These are phyloP conservation scores for Kuraishia piskuri DNA, from an alignment of 805 yeast genomes.

Conservation along the genomic window DNA sequence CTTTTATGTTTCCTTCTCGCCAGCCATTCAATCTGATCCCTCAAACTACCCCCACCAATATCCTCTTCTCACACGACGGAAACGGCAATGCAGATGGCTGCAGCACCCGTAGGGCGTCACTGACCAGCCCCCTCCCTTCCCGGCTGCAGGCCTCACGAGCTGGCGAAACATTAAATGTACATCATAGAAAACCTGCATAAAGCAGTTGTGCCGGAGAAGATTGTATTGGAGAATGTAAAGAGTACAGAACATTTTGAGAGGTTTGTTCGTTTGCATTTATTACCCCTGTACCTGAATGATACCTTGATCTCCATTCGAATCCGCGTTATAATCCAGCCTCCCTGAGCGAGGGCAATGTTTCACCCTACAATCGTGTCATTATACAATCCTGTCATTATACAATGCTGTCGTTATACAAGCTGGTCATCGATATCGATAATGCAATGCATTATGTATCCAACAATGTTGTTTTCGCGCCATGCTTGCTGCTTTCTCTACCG, in stretches of 20 bases:
- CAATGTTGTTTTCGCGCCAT: too few relatives aligned
- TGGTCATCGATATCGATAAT: too few relatives aligned
- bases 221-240: too few relatives aligned
- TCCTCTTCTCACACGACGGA: not conserved
- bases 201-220: not conserved
- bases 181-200: not conserved
- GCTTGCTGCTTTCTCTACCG: too few relatives aligned
- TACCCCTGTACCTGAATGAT: not conserved
- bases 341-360: not conserved
- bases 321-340: not conserved
- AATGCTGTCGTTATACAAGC: too few relatives aligned
- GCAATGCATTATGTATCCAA: too few relatives aligned
- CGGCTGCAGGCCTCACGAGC: not conserved
- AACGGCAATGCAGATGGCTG: not conserved
- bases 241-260: too few relatives aligned
- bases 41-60: too few relatives aligned
- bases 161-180: not conserved
- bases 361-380: too few relatives aligned
- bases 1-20: too few relatives aligned
- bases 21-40: too few relatives aligned
- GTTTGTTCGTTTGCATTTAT: not conserved
- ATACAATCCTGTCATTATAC: not conserved
- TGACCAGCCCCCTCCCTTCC: not conserved
- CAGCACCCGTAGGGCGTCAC: not conserved
- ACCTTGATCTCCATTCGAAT: not conserved